These are phyloP conservation scores for Colletotrichum chrysophilum DNA, from an alignment of 2,329 filamentous ascomycete species.

Conservation along the genomic window DNA sequence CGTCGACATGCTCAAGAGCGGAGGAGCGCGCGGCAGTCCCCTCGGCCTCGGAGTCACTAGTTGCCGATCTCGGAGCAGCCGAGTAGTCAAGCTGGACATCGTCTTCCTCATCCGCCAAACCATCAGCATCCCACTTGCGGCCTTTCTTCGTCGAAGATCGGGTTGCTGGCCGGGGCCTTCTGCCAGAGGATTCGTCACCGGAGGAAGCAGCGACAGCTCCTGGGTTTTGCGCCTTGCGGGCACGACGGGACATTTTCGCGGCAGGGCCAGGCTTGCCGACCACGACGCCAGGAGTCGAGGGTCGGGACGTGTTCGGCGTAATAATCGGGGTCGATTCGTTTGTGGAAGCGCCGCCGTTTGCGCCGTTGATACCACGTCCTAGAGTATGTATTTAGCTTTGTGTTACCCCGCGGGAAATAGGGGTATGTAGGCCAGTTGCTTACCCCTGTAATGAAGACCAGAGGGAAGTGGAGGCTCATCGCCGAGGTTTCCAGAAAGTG, in stretches of 20 bases:
- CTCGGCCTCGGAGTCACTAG: constrained; percentile 59
- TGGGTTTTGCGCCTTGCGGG: constrained; percentile 72
- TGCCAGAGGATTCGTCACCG: constrained; percentile 76
- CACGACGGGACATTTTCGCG: constrained; percentile 79
- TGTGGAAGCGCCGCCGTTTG: constrained; percentile 44
- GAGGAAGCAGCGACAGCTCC: constrained; percentile 73
- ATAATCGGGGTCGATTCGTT: constrained; percentile 72
- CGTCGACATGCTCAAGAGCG: constrained; percentile 75
- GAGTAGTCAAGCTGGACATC: constrained; percentile 89
- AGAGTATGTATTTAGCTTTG: not conserved
- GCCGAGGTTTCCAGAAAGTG: constrained; percentile 37
- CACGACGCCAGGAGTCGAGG: constrained; percentile 75
- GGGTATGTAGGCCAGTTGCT: not conserved
- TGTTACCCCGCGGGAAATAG: not conserved
- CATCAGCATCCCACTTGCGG: constrained; percentile 91
- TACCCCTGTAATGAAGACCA: constrained; percentile 23
- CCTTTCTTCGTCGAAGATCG: constrained; percentile 76
- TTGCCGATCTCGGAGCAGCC: constrained; percentile 55
- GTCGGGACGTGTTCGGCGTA: constrained; percentile 79
- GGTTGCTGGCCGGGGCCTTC: constrained; percentile 60
- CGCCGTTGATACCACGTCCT: constrained; percentile 38
- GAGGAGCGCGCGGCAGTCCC: constrained; percentile 53
- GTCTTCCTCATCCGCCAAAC: constrained; percentile 83
- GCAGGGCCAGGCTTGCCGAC: constrained; percentile 77
- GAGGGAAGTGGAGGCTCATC: constrained; percentile 40